Percentiles rank a stretch among this genome's conserved stretches.
Conservation (phyloP, 2,329 filamentous ascomycete species). For the Colletotrichum tabaci region DNA sequence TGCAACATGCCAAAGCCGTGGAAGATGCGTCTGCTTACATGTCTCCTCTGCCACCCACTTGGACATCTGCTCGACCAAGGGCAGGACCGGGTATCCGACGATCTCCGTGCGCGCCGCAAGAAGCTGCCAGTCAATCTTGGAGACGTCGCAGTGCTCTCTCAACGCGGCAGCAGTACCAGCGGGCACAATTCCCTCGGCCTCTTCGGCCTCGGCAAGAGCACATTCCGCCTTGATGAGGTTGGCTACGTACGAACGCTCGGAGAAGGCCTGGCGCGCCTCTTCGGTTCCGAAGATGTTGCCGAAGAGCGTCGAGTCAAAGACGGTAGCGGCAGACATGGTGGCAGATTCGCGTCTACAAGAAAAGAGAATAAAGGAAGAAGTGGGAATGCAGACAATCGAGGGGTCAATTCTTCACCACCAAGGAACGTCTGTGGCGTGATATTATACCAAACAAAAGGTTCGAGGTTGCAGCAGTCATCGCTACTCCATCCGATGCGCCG, state of each 20-base stretch:
- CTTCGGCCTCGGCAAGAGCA: constrained; percentile 66
- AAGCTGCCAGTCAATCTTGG: constrained; percentile 44
- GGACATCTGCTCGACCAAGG: constrained; percentile 64
- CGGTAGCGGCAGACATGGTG: constrained; percentile 46
- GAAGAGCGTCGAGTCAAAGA: constrained; percentile 66
- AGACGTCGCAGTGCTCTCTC: constrained; percentile 51
- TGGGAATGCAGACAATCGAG: too few species aligned
- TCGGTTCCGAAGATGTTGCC: constrained; percentile 66
- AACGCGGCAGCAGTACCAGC: constrained; percentile 52
- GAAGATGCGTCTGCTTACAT: constrained; percentile 43
- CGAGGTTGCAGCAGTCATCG: background rate
- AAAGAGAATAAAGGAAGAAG: too few species aligned
- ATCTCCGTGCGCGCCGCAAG: constrained; percentile 67
- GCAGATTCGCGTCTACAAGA: background rate
- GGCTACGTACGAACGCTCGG: constrained; percentile 63
- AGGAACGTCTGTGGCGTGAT: background rate
- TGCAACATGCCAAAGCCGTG: too few species aligned
- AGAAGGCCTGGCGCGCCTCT: constrained; percentile 65
- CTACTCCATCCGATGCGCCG: background rate
- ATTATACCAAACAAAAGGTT: background rate
- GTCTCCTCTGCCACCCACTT: constrained; percentile 51
- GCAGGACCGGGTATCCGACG: constrained; percentile 68
- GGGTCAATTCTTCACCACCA: too few species aligned
- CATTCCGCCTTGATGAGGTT: constrained; percentile 66
- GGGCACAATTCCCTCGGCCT: constrained; percentile 62